Evolutionary conservation across 2,329 filamentous ascomycete genomes (phyloP), one percentile per base, ranked within the genome.

Genomic region (Xylariaceae sp.): DNA sequence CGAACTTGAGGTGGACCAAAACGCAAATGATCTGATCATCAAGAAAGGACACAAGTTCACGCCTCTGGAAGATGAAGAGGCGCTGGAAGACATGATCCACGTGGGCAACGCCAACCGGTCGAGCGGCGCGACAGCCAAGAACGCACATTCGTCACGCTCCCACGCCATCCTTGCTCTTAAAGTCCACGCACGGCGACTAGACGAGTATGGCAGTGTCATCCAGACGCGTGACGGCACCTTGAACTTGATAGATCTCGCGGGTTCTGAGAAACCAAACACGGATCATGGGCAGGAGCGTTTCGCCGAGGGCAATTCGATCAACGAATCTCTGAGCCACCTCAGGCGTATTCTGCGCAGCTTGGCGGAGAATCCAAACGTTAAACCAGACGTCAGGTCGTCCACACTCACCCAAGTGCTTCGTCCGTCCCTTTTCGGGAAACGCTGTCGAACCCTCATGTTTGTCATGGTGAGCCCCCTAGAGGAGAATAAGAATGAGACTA

Each of bases 371-470:
- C 84, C 86, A 59, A 83, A 81, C 19, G 82, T 81, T 6, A 93
- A 97, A 65, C 83, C 99, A 42, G 94, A 94, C 1, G 99, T 97
- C 74, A 80, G 94, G 49, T 97, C 97, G 73, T 96, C 90, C 62
- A 97, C 97, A 81, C 80, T 99, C 59, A 99, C 94, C 9, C 96
- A 97, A 66, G 80, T 99, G 43, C 80, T 99, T 36, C 90, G 97
- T 81, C 95, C 94, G 67, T 96, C 90, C 3, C 77, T 99, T 7
- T 4, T 28, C 22, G 93, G 94, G 4, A 94, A 94, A 14, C 97
- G 96, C 70, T 94, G 88, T 62, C 96, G 97, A 74, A 99, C 94
- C 1, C 86, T 99, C 63, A 99, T 99, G 94, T 96, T 99, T 70
- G 90, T 97, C 69, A 97, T 97, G 92, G 89, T 96, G 51, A 94